Evolutionary conservation across 192 early-diverging fungal genomes (phyloP), one percentile per base, ranked within the genome.

Genomic region (Lunasporangiospora selenospora): DNA sequence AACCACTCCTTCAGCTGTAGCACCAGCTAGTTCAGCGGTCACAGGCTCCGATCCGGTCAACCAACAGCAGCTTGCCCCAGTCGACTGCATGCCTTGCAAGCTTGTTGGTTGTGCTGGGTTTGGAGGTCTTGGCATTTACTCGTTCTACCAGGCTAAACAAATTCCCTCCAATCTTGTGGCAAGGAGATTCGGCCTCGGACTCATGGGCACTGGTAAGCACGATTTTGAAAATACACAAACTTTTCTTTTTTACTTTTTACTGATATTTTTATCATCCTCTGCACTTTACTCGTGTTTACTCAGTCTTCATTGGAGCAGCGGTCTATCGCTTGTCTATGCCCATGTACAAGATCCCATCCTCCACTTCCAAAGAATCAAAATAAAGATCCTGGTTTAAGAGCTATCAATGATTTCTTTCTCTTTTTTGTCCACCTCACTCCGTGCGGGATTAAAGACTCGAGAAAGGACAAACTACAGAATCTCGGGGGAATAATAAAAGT

Each of bases 21-120:
- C n/a, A n/a, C n/a, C n/a, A n/a, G n/a, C n/a, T n/a, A n/a, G n/a
- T n/a, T n/a, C n/a, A n/a, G n/a, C n/a, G n/a, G n/a, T n/a, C n/a
- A n/a, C n/a, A n/a, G n/a, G n/a, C n/a, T n/a, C n/a, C n/a, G n/a
- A n/a, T n/a, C n/a, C n/a, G n/a, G n/a, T n/a, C n/a, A n/a, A 56
- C 15, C 41, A 51, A 16, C 56, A 55, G 9, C 46, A 61, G 18
- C 67, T 51, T 13, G 23, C 44, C 0, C 69, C 61, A 7, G 49
- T 19, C 34, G 69, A 73, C 26, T 73, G 69, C 39, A n/a, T 63
- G 40, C 69, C 69, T 7, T 73, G 69, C 29, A 73, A 63, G 19
- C 10, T 73, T 10, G 49, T 73, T 4, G 69, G 69, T 1, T 58
- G 69, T 41, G 55, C 42, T 2, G 69, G 69, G 1, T 73, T 73